Base-by-base conservation (phyloP, 2,329 filamentous ascomycete species). In the Graphiopsis chlorocephala region DNA sequence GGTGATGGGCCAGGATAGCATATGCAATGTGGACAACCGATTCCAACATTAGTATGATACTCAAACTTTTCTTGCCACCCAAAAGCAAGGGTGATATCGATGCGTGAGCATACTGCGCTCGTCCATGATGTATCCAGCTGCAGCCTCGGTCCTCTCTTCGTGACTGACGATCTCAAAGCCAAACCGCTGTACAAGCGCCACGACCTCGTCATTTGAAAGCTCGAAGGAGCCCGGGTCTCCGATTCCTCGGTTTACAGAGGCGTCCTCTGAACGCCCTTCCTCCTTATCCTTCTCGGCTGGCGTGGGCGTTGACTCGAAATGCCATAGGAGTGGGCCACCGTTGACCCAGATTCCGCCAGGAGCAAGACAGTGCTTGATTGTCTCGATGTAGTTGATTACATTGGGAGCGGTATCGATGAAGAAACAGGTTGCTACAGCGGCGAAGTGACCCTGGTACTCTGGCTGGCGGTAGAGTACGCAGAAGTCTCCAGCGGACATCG, bases 351-450 rank as follows among this genome's bases (percentile, higher is more conserved):
- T 72, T 0, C 95, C 95, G 28, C 90, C 90, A 0, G 86, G 82
- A 69, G 85, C 87, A 58, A 99, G 84, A 72, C 93, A 96, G 73
- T 90, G 86, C 48, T 80, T 81, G 63, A 98, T 91, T 1, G 93
- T 89, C 74, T 96, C 88, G 35, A 99, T 86, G 74, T 99, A 99
- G 2, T 90, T 86, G 62, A 98, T 90, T 33, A 97, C 76, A 75
- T 99, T 98, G 1, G 94, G 93, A 2, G 95, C 95, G 1, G 95
- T 99, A 76, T 99, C 96, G 65, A 99, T 89, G 80, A 99, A 99
- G 80, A 98, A 99, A 12, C 97, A 91, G 2, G 90, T 92, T 0
- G 91, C 88, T 1, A 98, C 92, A 1, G 90, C 93, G 72, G 97
- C 89, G 76, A 93, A 98, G 0, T 77, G 72, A 0, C 83, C 83